Evolutionary conservation across 1,284 basidiomycete species (phyloP).

Genomic region (Leccinum fuscescens): DNA sequence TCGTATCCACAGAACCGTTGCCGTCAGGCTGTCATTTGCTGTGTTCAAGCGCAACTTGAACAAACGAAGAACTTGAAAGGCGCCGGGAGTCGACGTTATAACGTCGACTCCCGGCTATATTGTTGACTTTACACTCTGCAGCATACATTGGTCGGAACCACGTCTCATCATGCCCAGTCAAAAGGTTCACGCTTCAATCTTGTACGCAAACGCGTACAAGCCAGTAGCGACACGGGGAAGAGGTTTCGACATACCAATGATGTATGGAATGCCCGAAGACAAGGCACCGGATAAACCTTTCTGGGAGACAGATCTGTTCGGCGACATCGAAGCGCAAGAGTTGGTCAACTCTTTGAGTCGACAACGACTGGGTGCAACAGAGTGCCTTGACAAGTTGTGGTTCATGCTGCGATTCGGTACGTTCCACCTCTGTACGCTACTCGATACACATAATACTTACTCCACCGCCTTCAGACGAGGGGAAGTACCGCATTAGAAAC

Average conservation of each 20-base stretch:
- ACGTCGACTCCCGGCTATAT: neutral
- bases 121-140: neutral
- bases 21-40: neutral
- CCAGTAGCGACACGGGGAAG: neutral
- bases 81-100: too few relatives aligned
- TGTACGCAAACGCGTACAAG: neutral
- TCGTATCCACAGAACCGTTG: neutral
- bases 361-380: neutral
- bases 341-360: neutral
- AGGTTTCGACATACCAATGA: neutral
- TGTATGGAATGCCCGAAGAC: neutral
- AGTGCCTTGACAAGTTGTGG: neutral
- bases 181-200: neutral
- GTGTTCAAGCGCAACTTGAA: neutral
- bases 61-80: too few relatives aligned
- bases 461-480: conserved; percentile 18
- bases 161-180: neutral
- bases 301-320: neutral
- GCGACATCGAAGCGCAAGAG: neutral
- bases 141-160: neutral
- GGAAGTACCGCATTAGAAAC: conserved; percentile 18
- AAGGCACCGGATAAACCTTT: neutral
- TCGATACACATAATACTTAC: neutral
- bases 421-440: neutral
- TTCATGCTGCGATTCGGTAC: conserved; percentile 18